phyloP scores from a whole-genome alignment of 2,329 filamentous ascomycete genomes.

The Cytospora piceicola region DNA sequence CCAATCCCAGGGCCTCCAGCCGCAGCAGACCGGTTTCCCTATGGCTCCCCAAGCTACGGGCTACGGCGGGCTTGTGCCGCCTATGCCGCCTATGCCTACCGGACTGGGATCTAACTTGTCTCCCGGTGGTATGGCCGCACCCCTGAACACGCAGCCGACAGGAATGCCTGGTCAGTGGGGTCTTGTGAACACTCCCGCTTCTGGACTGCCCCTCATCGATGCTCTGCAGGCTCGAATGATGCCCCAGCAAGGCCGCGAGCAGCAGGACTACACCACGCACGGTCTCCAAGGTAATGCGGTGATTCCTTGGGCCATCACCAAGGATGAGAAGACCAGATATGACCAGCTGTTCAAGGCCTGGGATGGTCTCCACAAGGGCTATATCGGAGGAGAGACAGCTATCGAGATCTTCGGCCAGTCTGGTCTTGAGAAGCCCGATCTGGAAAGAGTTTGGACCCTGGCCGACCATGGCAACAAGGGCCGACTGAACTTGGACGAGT shows the following conservation, averaged over 20 bases:
- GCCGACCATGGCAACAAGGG: slow-evolving; percentile 94
- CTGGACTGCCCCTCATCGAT: slow-evolving; percentile 91
- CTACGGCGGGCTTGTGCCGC: slow-evolving; percentile 79
- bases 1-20: slow-evolving; percentile 59
- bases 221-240: slow-evolving; percentile 93
- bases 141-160: slow-evolving; percentile 90
- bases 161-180: slow-evolving; percentile 95
- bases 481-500: slow-evolving; percentile 92
- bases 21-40: slow-evolving; percentile 72
- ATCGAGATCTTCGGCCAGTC: slow-evolving; percentile 98
- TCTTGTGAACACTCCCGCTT: slow-evolving; percentile 91
- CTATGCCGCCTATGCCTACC: slow-evolving; percentile 81
- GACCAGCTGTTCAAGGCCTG: slow-evolving; percentile 94
- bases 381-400: slow-evolving; percentile 86
- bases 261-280: slow-evolving; percentile 78
- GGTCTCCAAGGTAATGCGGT: slow-evolving; percentile 92
- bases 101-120: slow-evolving; percentile 59
- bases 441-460: slow-evolving; percentile 93
- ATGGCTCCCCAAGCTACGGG: slow-evolving; percentile 73
- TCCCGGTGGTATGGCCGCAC: slow-evolving; percentile 64
- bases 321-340: slow-evolving; percentile 97
- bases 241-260: slow-evolving; percentile 91
- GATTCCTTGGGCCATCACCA: slow-evolving; percentile 97
- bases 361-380: slow-evolving; percentile 94
- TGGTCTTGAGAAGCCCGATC: slow-evolving; percentile 84